Percentiles rank a stretch among this genome's conserved stretches.
Evolutionary conservation across 257 asterid genomes (phyloP).

Genomic region (Knoxia roxburghii): DNA sequence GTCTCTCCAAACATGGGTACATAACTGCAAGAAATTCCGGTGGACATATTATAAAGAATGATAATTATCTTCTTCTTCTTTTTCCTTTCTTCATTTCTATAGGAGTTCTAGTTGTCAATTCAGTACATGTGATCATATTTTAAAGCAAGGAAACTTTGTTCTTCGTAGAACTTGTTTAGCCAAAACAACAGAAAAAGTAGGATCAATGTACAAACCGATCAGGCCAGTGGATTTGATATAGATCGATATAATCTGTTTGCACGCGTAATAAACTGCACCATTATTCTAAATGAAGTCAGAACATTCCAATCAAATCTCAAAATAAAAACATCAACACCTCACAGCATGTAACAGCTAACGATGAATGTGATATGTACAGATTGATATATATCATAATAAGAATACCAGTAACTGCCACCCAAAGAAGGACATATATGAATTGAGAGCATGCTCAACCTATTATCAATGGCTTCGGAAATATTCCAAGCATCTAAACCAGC

Average conservation of each 20-base stretch:
- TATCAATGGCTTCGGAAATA: slow-evolving; percentile 71
- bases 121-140: neutral
- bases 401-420: neutral
- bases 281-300: slow-evolving; percentile 15
- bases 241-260: slow-evolving; percentile 69
- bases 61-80: neutral
- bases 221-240: slow-evolving; percentile 98
- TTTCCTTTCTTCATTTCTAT: neutral
- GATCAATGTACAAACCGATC: slow-evolving; percentile 75
- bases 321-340: neutral
- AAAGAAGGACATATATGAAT: neutral
- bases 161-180: neutral
- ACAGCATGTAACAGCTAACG: neutral
- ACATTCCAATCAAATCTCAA: neutral
- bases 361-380: neutral
- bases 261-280: slow-evolving; percentile 64
- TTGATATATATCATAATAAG: neutral
- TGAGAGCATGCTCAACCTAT: slow-evolving; percentile 45
- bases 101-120: neutral
- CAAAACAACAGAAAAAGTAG: slow-evolving; percentile 7
- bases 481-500: slow-evolving; percentile 60
- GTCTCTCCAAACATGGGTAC: slow-evolving; percentile 93
- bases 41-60: neutral
- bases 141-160: neutral
- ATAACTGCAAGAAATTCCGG: slow-evolving; percentile 30